Evolutionary conservation across 257 asterid species (phyloP).

Genomic region (Solanum infundibuliforme): DNA sequence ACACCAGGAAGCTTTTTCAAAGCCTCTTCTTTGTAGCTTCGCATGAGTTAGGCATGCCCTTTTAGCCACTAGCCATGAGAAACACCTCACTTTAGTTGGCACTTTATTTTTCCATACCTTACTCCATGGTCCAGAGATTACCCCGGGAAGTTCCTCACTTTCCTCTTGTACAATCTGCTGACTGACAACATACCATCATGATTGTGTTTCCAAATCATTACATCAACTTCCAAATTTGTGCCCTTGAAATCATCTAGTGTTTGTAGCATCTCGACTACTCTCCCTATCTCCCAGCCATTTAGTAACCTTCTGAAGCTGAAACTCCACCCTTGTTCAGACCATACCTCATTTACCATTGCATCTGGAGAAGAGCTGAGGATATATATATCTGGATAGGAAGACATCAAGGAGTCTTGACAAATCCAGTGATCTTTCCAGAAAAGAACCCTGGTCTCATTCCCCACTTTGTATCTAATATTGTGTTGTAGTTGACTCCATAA

Average conservation of each 20-base stretch:
- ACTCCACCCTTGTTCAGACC: background rate
- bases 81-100: background rate
- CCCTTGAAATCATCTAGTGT: background rate
- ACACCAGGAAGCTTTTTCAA: too few relatives aligned
- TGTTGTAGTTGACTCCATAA: background rate
- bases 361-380: background rate
- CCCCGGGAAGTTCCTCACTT: background rate
- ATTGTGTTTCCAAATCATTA: background rate
- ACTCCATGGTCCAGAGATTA: background rate
- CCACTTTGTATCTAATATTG: background rate
- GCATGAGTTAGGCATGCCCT: too few relatives aligned
- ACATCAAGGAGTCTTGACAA: background rate
- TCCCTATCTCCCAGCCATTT: background rate
- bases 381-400: background rate
- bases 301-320: background rate
- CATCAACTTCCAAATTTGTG: background rate
- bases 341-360: background rate
- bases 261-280: background rate
- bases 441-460: background rate
- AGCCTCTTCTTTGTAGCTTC: too few relatives aligned
- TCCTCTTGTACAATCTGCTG: background rate
- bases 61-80: background rate
- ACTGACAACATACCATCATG: background rate
- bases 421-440: background rate
- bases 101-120: background rate